Evolutionary conservation across 768 basidiomycete genomes (phyloP), one percentile per base, ranked within the genome.

Genomic region (Imleria badia): DNA sequence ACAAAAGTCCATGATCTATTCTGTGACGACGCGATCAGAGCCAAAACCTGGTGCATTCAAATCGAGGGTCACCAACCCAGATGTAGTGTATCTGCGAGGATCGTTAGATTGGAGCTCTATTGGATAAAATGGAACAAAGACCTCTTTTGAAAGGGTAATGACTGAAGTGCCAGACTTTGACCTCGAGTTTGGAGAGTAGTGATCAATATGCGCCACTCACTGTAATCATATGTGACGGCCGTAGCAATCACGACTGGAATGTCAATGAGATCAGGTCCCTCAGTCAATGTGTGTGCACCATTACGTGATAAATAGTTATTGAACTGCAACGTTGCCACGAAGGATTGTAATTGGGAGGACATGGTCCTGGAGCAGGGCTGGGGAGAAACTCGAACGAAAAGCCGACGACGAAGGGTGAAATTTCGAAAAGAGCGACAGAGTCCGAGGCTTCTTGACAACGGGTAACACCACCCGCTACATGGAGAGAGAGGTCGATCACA

Each of bases 161-260:
- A 59, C 66, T 67, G 35, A 6, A 7, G 38, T 15, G 20, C 22
- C 17, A 41, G 29, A n/a, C 5, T 9, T 9, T 35, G 6, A 34
- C 7, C n/a, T 30, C 23, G 5, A 30, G 23, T 36, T 42, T 1
- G 6, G 26, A 58, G 17, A 8, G 20, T 23, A 14, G 3, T 3
- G 31, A 39, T 36, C 3, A 31, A 33, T n/a, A 12, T 17, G 26
- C 9, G 30, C 15, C 9, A 56, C 61, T 47, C 44, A 66, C 65
- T 20, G 39, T 60, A 66, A 22, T 66, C 64, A 47, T 66, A 64
- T n/a, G 17, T 2, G n/a, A 61, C 36, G 3, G 41, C 64, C 2
- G 61, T 43, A 19, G n/a, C 30, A 20, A 49, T 20, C 19, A 30
- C 44, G 3, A 66, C 65, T 67, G 42, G 26, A 41, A 44, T 13